Conservation (phyloP, 148 eudicot genomes). For the Dianthus caryophyllus region DNA sequence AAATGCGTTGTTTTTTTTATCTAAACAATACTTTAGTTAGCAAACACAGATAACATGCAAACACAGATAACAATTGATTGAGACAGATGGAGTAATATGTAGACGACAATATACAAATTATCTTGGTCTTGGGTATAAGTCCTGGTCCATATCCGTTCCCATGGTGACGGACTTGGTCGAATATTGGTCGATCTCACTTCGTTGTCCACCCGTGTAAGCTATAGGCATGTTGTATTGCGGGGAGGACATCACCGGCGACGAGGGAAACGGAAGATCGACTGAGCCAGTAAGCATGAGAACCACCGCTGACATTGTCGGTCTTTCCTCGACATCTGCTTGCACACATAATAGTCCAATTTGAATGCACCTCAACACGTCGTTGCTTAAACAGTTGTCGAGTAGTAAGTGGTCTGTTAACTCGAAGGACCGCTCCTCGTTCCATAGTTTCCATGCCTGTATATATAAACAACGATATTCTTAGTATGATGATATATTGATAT, state of each 20-base stretch:
- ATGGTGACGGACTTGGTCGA: not conserved
- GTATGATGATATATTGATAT: not conserved
- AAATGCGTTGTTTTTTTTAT: too few species aligned
- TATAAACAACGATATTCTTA: not conserved
- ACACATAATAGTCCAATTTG: constrained; percentile 40
- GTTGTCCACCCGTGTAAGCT: not conserved
- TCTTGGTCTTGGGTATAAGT: constrained; percentile 20
- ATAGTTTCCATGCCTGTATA: constrained; percentile 23
- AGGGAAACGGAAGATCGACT: constrained; percentile 3
- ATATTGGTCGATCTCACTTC: not conserved
- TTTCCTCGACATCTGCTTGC: constrained; percentile 21
- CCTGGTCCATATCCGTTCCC: constrained; percentile 9
- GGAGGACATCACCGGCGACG: constrained; percentile 2
- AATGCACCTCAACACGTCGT: constrained; percentile 32
- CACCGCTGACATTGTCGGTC: constrained; percentile 30
- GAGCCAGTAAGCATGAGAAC: constrained; percentile 17
- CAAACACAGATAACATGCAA: too few species aligned
- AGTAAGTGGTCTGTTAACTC: constrained; percentile 15
- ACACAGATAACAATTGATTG: too few species aligned
- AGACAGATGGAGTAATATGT: too few species aligned
- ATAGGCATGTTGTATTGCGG: not conserved
- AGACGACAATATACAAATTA: not conserved
- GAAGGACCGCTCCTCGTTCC: constrained; percentile 6
- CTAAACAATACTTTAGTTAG: too few species aligned
- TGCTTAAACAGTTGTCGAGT: not conserved